Percentiles rank a stretch among this genome's conserved stretches.
These are phyloP conservation scores for Cenchrus americanus DNA, from an alignment of 176 grass and related monocot species.

Conservation along the genomic window DNA sequence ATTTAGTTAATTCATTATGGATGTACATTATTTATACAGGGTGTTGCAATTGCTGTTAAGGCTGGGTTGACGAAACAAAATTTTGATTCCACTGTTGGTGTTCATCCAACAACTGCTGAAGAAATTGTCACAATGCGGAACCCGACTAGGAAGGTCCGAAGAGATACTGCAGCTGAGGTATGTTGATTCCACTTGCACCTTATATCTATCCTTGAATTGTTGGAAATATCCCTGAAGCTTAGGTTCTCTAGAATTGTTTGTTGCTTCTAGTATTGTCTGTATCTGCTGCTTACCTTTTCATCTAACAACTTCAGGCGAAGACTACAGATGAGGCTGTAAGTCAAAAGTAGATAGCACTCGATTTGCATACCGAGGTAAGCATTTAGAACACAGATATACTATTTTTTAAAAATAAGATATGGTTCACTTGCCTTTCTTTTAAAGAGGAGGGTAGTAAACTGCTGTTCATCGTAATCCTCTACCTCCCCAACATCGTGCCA, in stretches of 20 bases:
- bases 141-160: conserved; percentile 66
- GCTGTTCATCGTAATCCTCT: background rate
- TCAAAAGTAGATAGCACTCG: conserved; percentile 18
- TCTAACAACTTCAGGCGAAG: conserved; percentile 47
- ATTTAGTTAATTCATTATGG: conserved; percentile 13
- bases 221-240: background rate
- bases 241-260: background rate
- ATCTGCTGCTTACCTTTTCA: conserved; percentile 24
- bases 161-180: conserved; percentile 49
- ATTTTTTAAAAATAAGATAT: background rate
- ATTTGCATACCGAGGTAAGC: conserved; percentile 33
- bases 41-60: conserved; percentile 81
- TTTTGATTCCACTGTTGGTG: conserved; percentile 76
- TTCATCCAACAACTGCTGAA: conserved; percentile 76
- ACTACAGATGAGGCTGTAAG: conserved; percentile 43
- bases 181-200: background rate
- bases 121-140: conserved; percentile 79
- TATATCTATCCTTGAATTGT: background rate
- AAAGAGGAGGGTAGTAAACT: background rate
- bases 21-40: conserved; percentile 42
- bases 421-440: background rate
- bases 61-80: conserved; percentile 75
- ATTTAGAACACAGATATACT: background rate
- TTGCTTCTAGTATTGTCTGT: background rate
- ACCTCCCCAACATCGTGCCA: background rate